Conservation (phyloP, 2,329 filamentous ascomycete species). For the Scedosporium dehoogii region DNA sequence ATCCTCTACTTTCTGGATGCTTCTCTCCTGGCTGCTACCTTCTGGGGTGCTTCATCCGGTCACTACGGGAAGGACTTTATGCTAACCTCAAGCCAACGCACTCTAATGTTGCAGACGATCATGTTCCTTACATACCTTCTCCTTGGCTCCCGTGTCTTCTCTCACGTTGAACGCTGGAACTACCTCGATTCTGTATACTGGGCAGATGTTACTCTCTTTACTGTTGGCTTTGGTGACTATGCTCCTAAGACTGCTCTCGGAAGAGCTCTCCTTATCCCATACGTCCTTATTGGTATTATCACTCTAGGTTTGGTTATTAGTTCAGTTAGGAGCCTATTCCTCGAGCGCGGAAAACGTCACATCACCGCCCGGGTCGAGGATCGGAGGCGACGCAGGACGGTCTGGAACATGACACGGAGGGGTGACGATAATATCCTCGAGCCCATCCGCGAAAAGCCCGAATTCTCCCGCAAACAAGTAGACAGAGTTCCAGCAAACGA, state of each 20-base stretch:
- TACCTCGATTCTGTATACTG: slow-evolving; percentile 75
- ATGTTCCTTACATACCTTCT: slow-evolving; percentile 73
- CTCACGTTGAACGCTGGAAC: slow-evolving; percentile 59
- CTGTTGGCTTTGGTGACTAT: slow-evolving; percentile 51
- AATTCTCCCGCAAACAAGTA: too few species aligned
- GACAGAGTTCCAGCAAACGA: too few species aligned
- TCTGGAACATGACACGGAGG: too few species aligned
- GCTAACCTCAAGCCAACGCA: slow-evolving; percentile 72
- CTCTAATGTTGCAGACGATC: slow-evolving; percentile 84
- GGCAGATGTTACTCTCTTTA: slow-evolving; percentile 62
- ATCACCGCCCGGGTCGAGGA: slow-evolving; percentile 51
- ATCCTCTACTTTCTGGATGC: slow-evolving; percentile 71
- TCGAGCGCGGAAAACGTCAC: too few species aligned
- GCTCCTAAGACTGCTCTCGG: slow-evolving; percentile 40
- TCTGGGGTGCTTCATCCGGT: slow-evolving; percentile 59
- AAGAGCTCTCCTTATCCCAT: slow-evolving; percentile 69
- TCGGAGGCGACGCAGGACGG: slow-evolving; percentile 38
- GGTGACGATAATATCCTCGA: too few species aligned
- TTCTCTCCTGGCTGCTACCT: slow-evolving; percentile 67
- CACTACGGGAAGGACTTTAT: slow-evolving; percentile 73
- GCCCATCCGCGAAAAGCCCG: too few species aligned
- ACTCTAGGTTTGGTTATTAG: slow-evolving; percentile 76
- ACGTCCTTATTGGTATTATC: slow-evolving; percentile 72
- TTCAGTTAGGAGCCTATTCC: slow-evolving; percentile 59
- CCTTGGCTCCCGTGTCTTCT: slow-evolving; percentile 67